Evolutionary conservation across 139 green algal genomes (phyloP), one percentile per base, ranked within the genome.

Genomic region (Coelastrella sp.): DNA sequence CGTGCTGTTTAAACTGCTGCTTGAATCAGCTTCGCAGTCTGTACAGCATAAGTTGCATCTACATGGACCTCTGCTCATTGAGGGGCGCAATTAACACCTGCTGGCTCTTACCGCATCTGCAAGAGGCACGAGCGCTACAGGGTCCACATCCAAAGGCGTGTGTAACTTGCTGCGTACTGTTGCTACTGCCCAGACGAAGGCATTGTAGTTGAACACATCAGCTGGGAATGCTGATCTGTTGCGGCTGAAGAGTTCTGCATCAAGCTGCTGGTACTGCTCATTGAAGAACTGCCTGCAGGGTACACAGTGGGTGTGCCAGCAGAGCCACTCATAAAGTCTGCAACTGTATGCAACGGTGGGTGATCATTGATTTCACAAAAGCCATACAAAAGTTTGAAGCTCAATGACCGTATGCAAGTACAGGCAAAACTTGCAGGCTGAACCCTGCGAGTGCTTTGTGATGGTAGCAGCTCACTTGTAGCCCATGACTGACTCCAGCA

Each of bases 171-270:
- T 86, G 22, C 97, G 92, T 75, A 99, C 96, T 7, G 91, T 96
- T 47, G 93, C 95, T 71, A 96, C 96, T 4, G 95, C 97, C 97
- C 96, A 98, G 54, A 95, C 59, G 87, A 99, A 98, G 17, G 76
- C 80, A 2, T 94, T 92, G 13, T 91, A 90, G 3, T 87, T 96
- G 93, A 96, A 98, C 0, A 85, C 80, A 3, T 88, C 74, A 1
- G 76, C 7, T 4, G 92, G 93, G 88, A 98, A 98, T 4, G 73
- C 65, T 47, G 90, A 81, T 16, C 91, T 87, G 80, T 91, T 88
- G 65, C 68, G 23, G 20, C 75, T 64, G 79, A 95, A 94, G 57
- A 95, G 90, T 59, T 92, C 76, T 0, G 66, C 83, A 60, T 96
- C 77, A 60, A 99, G 92, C 91, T 95, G 83, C 47, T 88, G 68